Base-by-base conservation (phyloP, 2,329 filamentous ascomycete species). In the Botrytis porri region DNA sequence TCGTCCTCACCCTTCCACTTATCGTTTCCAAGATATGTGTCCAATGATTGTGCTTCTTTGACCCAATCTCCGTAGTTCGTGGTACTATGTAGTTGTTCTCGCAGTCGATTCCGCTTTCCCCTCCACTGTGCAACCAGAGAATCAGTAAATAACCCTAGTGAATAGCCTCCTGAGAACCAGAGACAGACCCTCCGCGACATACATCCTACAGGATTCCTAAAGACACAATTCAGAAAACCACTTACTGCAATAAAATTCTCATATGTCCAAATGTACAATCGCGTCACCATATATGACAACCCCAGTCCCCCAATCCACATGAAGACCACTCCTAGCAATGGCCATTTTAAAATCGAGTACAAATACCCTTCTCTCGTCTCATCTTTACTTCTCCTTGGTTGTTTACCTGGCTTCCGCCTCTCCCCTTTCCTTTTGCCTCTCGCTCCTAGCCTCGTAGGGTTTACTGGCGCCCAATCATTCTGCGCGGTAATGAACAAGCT, bases 321-420 rank as follows among this genome's bases (percentile, higher is more conserved):
- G 64, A 92, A 86, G 3, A 97, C 94, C 59, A 92, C 87, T 48
- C 94, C 82, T 48, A 99, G 86, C 77, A 99, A 88, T 2, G 96
- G 96, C 92, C 95, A 98, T 82, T 98, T 98, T 69, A 97, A 85
- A 62, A 99, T 81, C 2, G 88, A 89, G 82, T 99, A 99, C 18
- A 97, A 87, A 80, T 96, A 93, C 32, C 96, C 96, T 84, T 99
- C 96, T 77, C 96, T 87, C 3, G 95, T 98, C 85, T 99, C 96
- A 81, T 99, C 96, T 79, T 90, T 93, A 76, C 89, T 92, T 73
- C 92, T 66, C 59, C 75, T 75, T 25, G 75, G 72, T 61, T 74
- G 77, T 62, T 72, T 75, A 51, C 75, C 57, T 82, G 82, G 75
- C 82, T 84, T 75, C 83, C 79, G 78, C 81, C 79, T 82, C 80